Base-by-base conservation (phyloP, 2,329 filamentous ascomycete species). In the Alternaria brassicae region DNA sequence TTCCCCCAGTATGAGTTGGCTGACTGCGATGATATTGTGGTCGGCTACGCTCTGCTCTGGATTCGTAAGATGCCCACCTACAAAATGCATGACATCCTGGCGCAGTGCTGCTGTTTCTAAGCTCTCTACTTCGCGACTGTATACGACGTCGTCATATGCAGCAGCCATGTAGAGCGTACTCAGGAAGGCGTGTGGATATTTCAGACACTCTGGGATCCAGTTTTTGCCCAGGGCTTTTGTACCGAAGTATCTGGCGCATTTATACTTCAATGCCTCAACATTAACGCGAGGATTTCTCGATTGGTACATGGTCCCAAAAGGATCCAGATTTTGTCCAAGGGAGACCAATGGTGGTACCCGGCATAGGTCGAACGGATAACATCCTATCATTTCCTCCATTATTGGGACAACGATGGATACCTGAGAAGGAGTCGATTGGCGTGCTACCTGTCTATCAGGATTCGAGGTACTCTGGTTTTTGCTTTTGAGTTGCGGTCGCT, bases 101-200 rank as follows among this genome's bases (percentile, higher is more conserved):
- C 72, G 71, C 15, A 78, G 66, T 5, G 68, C 68, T 6, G 68
- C 50, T 4, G 74, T 76, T 39, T 71, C 66, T 2, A 75, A 42
- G 49, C 73, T 78, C 50, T 78, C 73, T 3, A 63, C 34, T 12
- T 48, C 21, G 2, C 57, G 53, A 3, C 69, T 65, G 6, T 68
- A 40, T 17, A 77, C 62, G 3, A 73, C 72, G 51, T 78, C 77
- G 12, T 70, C 55, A 44, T 78, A 73, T 7, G 72, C 68, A 1
- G 76, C 72, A 7, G 77, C 72, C 34, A 76, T 68, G 54, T 72
- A 74, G 10, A 79, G 63, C 0, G 76, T 78, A 40, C 76, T 78
- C 3, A 79, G 70, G 42, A 76, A 79, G 1, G 76, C 72, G 21
- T 77, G 75, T 10, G 71, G 65, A 8, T 72, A 60, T 12, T 67